These are phyloP conservation scores for Porogramme epimiltina DNA, from an alignment of 1,284 basidiomycete genomes.

Conservation along the genomic window DNA sequence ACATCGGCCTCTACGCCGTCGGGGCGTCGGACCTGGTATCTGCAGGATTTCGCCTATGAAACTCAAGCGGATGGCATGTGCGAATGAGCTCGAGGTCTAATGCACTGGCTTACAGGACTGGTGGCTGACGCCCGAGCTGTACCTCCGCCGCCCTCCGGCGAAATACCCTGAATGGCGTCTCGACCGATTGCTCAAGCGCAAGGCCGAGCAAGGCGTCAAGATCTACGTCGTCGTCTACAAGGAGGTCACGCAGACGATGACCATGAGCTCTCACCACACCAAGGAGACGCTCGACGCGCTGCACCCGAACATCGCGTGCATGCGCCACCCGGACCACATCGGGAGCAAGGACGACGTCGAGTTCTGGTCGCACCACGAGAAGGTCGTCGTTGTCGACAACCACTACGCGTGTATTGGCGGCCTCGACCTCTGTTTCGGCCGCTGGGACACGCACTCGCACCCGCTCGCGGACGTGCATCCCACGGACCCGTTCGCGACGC, in stretches of 20 bases:
- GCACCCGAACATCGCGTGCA: constrained; percentile 85
- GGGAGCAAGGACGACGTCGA: constrained; percentile 78
- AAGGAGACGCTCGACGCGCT: constrained; percentile 81
- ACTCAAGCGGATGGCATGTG: too few relatives aligned
- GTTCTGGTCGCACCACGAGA: constrained; percentile 88
- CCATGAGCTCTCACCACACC: constrained; percentile 83
- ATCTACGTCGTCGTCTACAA: constrained; percentile 91
- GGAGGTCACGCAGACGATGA: constrained; percentile 91
- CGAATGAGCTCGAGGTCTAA: too few relatives aligned
- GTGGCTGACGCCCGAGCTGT: constrained; percentile 92
- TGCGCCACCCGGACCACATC: constrained; percentile 90
- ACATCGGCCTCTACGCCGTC: too few relatives aligned
- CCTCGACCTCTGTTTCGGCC: constrained; percentile 90
- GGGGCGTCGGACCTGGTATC: too few relatives aligned
- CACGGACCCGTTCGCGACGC: constrained; percentile 74
- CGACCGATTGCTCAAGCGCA: constrained; percentile 81
- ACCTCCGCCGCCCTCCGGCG: constrained; percentile 87
- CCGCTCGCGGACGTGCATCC: constrained; percentile 91
- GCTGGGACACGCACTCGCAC: constrained; percentile 90
- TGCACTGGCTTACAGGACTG: constrained; percentile 76
- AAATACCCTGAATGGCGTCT: constrained; percentile 84
- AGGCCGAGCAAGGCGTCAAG: constrained; percentile 89
- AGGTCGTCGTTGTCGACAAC: constrained; percentile 86
- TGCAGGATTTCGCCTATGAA: too few relatives aligned
- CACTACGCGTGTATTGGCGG: constrained; percentile 82